phyloP scores from a whole-genome alignment of 148 eudicot species.

The Camellia lanceoleosa region DNA sequence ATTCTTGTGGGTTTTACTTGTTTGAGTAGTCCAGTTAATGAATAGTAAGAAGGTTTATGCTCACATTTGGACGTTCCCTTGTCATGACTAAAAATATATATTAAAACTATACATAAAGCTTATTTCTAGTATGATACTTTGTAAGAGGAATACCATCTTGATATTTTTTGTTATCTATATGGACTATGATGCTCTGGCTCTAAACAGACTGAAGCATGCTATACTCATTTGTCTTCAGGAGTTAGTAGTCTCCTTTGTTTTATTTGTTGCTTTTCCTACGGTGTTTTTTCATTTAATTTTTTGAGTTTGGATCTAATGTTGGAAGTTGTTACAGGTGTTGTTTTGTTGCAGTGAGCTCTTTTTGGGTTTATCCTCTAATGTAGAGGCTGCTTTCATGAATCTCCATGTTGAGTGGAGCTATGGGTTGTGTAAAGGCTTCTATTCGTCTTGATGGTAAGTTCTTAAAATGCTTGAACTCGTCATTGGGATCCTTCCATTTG shows the following conservation, averaged over 20 bases:
- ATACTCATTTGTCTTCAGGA: neutral
- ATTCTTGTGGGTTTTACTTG: neutral
- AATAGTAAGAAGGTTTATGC: neutral
- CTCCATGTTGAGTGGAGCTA: slow-evolving; percentile 68
- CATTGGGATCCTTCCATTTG: neutral
- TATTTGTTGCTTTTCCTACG: neutral
- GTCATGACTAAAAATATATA: neutral
- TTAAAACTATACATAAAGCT: neutral
- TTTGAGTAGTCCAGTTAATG: neutral
- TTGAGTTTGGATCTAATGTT: neutral
- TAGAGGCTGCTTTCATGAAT: slow-evolving; percentile 22
- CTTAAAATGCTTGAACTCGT: neutral
- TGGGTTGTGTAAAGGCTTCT: slow-evolving; percentile 50
- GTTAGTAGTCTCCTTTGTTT: neutral
- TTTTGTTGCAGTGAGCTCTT: slow-evolving; percentile 9
- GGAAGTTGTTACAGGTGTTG: slow-evolving; percentile 15
- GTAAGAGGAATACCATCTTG: neutral
- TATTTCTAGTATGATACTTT: neutral
- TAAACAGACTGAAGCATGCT: neutral
- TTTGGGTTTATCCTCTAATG: slow-evolving; percentile 9
- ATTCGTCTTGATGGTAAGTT: slow-evolving; percentile 48
- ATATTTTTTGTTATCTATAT: neutral
- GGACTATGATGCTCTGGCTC: too few species aligned
- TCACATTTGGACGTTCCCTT: neutral
- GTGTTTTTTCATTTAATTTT: neutral